Conservation (phyloP, 257 asterid genomes). For the Solanum sejunctum region DNA sequence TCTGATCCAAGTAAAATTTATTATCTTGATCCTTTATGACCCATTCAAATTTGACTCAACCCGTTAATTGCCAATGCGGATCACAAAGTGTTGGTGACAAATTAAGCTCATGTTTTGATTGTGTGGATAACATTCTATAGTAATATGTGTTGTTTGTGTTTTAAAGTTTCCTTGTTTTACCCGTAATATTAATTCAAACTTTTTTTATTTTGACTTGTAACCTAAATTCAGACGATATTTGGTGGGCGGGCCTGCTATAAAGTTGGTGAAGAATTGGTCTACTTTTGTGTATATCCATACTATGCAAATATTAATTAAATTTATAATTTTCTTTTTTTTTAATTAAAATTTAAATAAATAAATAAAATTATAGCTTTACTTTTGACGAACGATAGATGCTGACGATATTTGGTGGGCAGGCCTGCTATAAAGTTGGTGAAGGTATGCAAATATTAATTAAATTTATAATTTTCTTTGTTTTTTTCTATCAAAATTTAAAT, state of each 20-base stretch:
- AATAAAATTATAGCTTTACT: too few species aligned
- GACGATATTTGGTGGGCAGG: neutral
- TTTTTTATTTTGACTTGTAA: neutral
- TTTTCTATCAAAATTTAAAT: too few species aligned
- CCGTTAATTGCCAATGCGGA: rapidly evolving
- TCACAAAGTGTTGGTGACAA: neutral
- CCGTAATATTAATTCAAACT: neutral
- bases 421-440: neutral
- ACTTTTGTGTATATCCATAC: neutral
- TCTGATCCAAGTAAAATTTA: too few species aligned
- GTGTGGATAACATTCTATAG: neutral
- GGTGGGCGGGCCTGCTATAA: neutral
- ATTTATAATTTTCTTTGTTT: too few species aligned
- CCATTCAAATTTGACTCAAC: too few species aligned
- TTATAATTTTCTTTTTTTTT: too few species aligned
- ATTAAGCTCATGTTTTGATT: neutral
- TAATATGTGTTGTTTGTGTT: neutral
- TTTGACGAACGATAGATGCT: neutral
- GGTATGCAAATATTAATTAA: neutral
- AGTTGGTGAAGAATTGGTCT: neutral
- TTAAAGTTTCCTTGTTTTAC: neutral
- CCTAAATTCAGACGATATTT: neutral
- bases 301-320: too few species aligned
- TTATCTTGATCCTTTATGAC: too few species aligned
- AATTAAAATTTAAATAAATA: too few species aligned